phyloP scores from a whole-genome alignment of 768 basidiomycete species.

The Suillus sp. region DNA sequence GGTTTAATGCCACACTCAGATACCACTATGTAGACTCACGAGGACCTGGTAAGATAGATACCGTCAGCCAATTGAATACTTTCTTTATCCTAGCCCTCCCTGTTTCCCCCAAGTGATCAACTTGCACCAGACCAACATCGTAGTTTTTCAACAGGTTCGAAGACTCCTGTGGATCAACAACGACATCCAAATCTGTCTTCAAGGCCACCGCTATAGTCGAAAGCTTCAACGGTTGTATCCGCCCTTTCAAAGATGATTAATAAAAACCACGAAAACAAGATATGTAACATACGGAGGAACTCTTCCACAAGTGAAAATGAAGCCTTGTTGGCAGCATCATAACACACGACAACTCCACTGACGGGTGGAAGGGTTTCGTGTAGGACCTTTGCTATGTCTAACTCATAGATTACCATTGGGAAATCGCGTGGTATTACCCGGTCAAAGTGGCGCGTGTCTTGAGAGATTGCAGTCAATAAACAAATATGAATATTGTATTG shows the following conservation, averaged over 20 bases:
- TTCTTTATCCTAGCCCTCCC: slow-evolving; percentile 75
- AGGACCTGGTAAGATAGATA: slow-evolving; percentile 55
- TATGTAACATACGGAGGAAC: slow-evolving; percentile 63
- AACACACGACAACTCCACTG: slow-evolving; percentile 85
- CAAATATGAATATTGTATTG: slow-evolving; percentile 5
- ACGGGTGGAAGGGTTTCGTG: slow-evolving; percentile 51
- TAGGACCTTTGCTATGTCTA: slow-evolving; percentile 54
- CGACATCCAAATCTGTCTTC: slow-evolving; percentile 72
- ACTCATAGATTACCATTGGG: slow-evolving; percentile 55
- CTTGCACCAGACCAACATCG: slow-evolving; percentile 80
- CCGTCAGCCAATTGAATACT: slow-evolving; percentile 74
- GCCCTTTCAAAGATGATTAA: slow-evolving; percentile 42
- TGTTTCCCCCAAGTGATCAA: slow-evolving; percentile 53
- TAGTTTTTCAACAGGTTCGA: slow-evolving; percentile 54
- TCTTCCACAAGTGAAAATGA: slow-evolving; percentile 70
- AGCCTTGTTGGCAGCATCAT: slow-evolving; percentile 63
- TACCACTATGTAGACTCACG: slow-evolving; percentile 27
- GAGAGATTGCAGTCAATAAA: slow-evolving; percentile 26
- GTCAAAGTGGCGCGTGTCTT: slow-evolving; percentile 36
- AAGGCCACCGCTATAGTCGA: slow-evolving; percentile 81
- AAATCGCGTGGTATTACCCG: slow-evolving; percentile 42
- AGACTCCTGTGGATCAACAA: slow-evolving; percentile 59
- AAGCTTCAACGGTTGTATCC: slow-evolving; percentile 57
- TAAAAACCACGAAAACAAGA: slow-evolving; percentile 11
- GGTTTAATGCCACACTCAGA: slow-evolving; percentile 15